Evolutionary conservation across 768 basidiomycete genomes (phyloP), one percentile per base, ranked within the genome.

Genomic region (Lentinula raphanica): DNA sequence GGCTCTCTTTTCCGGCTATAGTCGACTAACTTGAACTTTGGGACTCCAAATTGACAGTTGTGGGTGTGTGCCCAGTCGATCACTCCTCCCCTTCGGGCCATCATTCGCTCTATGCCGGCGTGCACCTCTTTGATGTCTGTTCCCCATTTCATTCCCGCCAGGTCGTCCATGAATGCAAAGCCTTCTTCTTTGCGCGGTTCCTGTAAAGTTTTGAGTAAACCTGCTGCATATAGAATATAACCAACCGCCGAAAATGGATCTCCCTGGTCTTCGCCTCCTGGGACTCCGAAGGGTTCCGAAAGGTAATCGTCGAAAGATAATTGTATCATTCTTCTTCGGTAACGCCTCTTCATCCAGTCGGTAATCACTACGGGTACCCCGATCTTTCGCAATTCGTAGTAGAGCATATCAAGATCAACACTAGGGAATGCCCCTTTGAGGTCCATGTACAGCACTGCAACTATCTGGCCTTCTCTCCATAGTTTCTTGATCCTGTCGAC

Each of bases 401-500:
- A 2, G 9, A 72, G 59, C 12, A 35, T 39, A 2, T 63, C 57
- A 0, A 60, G 46, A 9, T 58, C 62, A 5, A 59, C 60, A 45
- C 62, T 72, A 2, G 70, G 68, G 57, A 67, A 73, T 0, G 67
- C 67, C 0, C 63, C 65, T 59, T 71, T 58, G 3, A 72, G 63
- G 44, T 74, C 71, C 3, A 72, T 63, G 54, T 68, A 71, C 2
- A 74, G 62, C 0, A 60, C 62, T 2, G 64, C 59, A 2, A 62
- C 71, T 0, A 68, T 70, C 40, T 65, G 51, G 0, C 60, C 55
- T 32, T 54, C 42, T 8, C 62, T 27, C 68, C 69, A 70, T 15
- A 64, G 60, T 13, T 65, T 57, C 38, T 64, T 65, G 40, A 69
- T 60, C 15, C 27, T 62, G 12, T 61, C 46, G 13, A 64, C 62